Evolutionary conservation across 495 filamentous ascomycete genomes (phyloP).

Genomic region (Diplogelasinospora grovesii): DNA sequence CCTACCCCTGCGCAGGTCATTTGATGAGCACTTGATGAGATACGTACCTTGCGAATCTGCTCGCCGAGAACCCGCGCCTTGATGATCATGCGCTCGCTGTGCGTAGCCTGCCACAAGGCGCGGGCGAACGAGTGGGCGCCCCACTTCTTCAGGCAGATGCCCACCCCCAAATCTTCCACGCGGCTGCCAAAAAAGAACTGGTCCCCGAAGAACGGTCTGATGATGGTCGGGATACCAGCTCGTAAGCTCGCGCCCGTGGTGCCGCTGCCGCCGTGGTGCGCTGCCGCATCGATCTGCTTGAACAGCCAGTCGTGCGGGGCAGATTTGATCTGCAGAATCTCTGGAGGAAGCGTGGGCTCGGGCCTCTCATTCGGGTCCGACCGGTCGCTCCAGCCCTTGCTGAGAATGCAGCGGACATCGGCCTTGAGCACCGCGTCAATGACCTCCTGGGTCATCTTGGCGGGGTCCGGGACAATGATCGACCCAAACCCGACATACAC

Average conservation of each 20-base stretch:
- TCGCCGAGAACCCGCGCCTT: slow-evolving; percentile 77
- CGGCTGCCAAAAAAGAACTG: slow-evolving; percentile 92
- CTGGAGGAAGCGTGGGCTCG: slow-evolving; percentile 68
- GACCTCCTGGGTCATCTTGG: slow-evolving; percentile 79
- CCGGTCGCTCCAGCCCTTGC: slow-evolving; percentile 98
- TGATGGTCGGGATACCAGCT: slow-evolving; percentile 87
- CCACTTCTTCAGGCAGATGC: slow-evolving; percentile 81
- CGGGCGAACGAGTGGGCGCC: slow-evolving; percentile 75
- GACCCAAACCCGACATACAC: slow-evolving; percentile 98
- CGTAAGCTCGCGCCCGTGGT: slow-evolving; percentile 92
- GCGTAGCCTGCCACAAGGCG: slow-evolving; percentile 87
- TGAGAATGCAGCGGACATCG: slow-evolving; percentile 89
- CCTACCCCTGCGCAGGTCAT: too few relatives aligned
- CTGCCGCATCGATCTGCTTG: slow-evolving; percentile 85
- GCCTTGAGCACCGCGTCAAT: slow-evolving; percentile 87
- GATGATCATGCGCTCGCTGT: slow-evolving; percentile 79
- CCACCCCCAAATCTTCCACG: slow-evolving; percentile 88
- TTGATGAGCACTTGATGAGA: too few relatives aligned
- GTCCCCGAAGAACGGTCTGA: slow-evolving; percentile 96
- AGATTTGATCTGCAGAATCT: slow-evolving; percentile 80
- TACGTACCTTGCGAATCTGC: slow-evolving; percentile 74
- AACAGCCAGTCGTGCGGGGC: slow-evolving; percentile 98
- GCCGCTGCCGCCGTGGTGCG: slow-evolving; percentile 90
- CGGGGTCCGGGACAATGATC: slow-evolving; percentile 87
- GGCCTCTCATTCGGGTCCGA: slow-evolving; percentile 27